Base-by-base conservation (phyloP, 441 rosid species). In the Gossypium trilobum region DNA sequence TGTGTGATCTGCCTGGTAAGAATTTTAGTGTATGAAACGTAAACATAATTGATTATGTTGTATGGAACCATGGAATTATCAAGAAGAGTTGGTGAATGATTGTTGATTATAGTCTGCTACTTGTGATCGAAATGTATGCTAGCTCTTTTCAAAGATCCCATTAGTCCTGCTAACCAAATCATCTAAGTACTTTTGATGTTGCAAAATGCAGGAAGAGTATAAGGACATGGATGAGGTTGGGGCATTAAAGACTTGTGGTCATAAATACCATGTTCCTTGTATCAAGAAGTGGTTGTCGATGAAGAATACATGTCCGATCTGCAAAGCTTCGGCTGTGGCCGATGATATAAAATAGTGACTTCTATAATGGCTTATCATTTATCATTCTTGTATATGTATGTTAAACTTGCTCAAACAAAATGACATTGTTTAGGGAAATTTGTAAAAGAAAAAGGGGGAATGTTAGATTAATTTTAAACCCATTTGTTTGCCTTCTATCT, bases 1-100 rank as follows among this genome's bases (percentile, higher is more conserved):
- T 93, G 98, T 9, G 93, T 80, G 1, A 93, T 91, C 71, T 93
- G 98, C 86, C 85, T 93, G 96, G 98, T 93, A 87, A 78, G 86
- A 62, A 16, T 13, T 50, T 33, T 20, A 48, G 10, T 23, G 50
- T 52, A 54, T 48, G 67, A 56, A 73, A 50, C 11, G 0, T 25
- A 22, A 33, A 33, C n/a, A 5, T 36, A n/a, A 16, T 36, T 14
- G n/a, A 33, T 11, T 14, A 68, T 54, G 1, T 2, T 3, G 7
- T 20, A 16, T 19, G 5, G 3, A 54, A 29, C 25, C 55, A 51
- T 20, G 54, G 23, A 16, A 33, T 63, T 22, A 7, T 61, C 7
- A 6, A 13, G 74, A 6, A 31, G 74, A 59, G 22, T 6, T 25
- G 25, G 33, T 14, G 36, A 25, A 17, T 17, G 23, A 16, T 10